Percentiles rank a stretch among this genome's conserved stretches.
These are phyloP conservation scores for Wickerhamomyces queroliae DNA, from an alignment of 805 yeast genomes.

Conservation along the genomic window DNA sequence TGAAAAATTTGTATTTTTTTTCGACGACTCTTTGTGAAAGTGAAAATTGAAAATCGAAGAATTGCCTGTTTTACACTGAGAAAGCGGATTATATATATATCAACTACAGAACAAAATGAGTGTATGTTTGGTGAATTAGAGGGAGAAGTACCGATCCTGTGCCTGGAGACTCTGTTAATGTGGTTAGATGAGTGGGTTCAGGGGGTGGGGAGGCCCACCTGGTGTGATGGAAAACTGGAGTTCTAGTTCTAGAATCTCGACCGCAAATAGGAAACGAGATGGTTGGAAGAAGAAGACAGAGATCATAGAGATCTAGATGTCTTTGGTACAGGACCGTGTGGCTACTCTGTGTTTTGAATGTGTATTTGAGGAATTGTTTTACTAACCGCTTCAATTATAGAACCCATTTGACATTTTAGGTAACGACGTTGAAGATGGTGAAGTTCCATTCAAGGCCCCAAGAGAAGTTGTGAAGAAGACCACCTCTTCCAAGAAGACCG, in stretches of 20 bases:
- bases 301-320: too few relatives aligned
- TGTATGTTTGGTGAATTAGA: constrained; percentile 1
- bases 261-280: too few relatives aligned
- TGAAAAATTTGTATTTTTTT: constrained; percentile 3
- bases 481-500: constrained; percentile 84
- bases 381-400: constrained; percentile 28
- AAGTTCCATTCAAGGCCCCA: constrained; percentile 45
- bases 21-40: constrained; percentile 6
- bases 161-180: too few relatives aligned
- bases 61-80: neutral
- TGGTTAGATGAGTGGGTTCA: too few relatives aligned
- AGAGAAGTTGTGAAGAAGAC: constrained; percentile 76
- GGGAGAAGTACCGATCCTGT: neutral
- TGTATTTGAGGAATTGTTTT: too few relatives aligned
- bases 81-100: constrained; percentile 1
- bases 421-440: constrained; percentile 84
- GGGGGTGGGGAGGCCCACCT: too few relatives aligned
- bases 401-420: constrained; percentile 80
- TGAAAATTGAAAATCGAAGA: constrained; percentile 1
- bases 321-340: too few relatives aligned
- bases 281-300: too few relatives aligned
- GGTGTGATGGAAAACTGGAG: too few relatives aligned
- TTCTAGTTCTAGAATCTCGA: too few relatives aligned
- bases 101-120: constrained; percentile 5
- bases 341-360: too few relatives aligned